phyloP scores from a whole-genome alignment of 768 basidiomycete species.

The Trametes villosa region DNA sequence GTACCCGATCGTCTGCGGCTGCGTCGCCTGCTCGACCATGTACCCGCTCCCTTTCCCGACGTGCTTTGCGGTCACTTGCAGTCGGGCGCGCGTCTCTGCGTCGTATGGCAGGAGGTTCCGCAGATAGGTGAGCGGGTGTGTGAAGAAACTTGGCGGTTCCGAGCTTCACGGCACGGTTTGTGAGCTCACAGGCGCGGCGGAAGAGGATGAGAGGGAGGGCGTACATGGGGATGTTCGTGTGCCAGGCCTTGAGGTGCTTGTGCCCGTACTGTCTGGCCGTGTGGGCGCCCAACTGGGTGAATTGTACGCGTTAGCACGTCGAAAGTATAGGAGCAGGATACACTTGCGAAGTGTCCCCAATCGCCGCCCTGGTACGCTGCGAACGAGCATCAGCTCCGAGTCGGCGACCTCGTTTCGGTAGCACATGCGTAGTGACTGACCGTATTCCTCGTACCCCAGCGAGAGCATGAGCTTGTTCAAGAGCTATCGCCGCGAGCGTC shows the following conservation, averaged over 20 bases:
- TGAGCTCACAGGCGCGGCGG: not conserved
- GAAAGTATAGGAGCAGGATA: too few species aligned
- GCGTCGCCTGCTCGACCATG: too few species aligned
- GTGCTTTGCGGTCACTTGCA: slow-evolving; percentile 38
- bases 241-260: slow-evolving; percentile 55
- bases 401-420: not conserved
- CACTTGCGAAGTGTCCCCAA: slow-evolving; percentile 46
- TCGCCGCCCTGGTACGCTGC: slow-evolving; percentile 48
- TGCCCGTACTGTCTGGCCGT: slow-evolving; percentile 39
- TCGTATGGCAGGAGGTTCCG: slow-evolving; percentile 34
- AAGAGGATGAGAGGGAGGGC: slow-evolving; percentile 39
- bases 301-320: slow-evolving; percentile 33
- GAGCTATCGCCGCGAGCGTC: slow-evolving; percentile 2
- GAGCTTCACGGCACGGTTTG: not conserved
- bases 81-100: slow-evolving; percentile 30
- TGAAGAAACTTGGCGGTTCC: not conserved
- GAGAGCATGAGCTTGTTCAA: slow-evolving; percentile 34
- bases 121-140: slow-evolving; percentile 11
- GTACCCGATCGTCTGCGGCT: too few species aligned
- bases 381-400: slow-evolving; percentile 44
- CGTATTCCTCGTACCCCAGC: slow-evolving; percentile 23
- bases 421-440: not conserved
- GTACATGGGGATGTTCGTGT: slow-evolving; percentile 53
- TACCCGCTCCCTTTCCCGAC: too few species aligned
- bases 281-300: slow-evolving; percentile 42